Conservation (phyloP, 768 basidiomycete species). For the Leccinum subgranulosum region DNA sequence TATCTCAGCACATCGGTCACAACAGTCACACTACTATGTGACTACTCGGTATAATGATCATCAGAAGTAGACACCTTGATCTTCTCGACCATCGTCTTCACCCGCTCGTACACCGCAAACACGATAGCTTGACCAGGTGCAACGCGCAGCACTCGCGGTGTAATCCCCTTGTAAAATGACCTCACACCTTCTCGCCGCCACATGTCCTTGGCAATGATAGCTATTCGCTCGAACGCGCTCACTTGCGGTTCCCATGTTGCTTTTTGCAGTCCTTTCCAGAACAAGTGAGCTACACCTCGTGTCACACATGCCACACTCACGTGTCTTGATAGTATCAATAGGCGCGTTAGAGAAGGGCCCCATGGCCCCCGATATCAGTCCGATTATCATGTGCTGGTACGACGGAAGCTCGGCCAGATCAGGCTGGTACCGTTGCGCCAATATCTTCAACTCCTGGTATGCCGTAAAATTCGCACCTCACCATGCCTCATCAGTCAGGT, state of each 20-base stretch:
- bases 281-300: background rate
- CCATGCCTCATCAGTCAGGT: background rate
- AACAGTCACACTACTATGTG: conserved; percentile 4
- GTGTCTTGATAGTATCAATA: conserved; percentile 93
- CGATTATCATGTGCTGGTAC: conserved; percentile 94
- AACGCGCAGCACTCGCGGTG: conserved; percentile 91
- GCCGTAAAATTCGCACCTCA: conserved; percentile 95
- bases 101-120: conserved; percentile 94
- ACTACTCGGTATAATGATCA: conserved; percentile 71
- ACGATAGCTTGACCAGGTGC: conserved; percentile 97
- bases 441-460: conserved; percentile 93
- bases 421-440: conserved; percentile 77
- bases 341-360: conserved; percentile 98
- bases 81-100: conserved; percentile 70
- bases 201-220: conserved; percentile 85
- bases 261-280: conserved; percentile 72
- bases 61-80: conserved; percentile 52
- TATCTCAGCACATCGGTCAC: conserved; percentile 32
- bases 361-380: conserved; percentile 95
- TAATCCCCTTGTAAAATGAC: conserved; percentile 99
- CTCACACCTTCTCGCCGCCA: conserved; percentile 83
- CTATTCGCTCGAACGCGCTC: conserved; percentile 76
- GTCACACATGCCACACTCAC: conserved; percentile 39
- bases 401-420: conserved; percentile 78
- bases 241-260: conserved; percentile 69